Conservation (phyloP, 495 filamentous ascomycete genomes). For the Evernia prunastri region DNA sequence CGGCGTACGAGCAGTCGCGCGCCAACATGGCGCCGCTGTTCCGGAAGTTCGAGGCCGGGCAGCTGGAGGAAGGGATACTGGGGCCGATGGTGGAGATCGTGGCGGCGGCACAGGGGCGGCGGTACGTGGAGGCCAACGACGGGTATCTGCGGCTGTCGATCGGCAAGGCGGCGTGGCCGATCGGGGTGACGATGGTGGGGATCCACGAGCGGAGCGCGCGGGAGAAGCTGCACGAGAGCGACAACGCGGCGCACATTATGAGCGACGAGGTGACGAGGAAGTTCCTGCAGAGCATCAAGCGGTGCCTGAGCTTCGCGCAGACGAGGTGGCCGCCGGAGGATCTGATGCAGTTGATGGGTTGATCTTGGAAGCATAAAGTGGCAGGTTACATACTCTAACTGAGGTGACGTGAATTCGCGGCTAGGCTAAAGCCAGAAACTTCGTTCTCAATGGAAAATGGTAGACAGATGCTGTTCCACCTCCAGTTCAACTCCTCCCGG, state of each 20-base stretch:
- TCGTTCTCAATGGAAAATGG: background rate
- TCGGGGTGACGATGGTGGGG: constrained; percentile 99
- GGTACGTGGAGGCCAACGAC: constrained; percentile 96
- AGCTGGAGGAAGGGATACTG: constrained; percentile 70
- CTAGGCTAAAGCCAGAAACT: background rate
- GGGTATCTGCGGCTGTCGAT: constrained; percentile 89
- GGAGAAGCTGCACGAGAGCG: constrained; percentile 87
- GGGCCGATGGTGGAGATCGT: constrained; percentile 92
- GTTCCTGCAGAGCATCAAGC: constrained; percentile 95
- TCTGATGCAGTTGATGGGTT: constrained; percentile 93
- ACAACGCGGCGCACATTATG: constrained; percentile 90
- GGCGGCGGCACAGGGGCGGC: constrained; percentile 73
- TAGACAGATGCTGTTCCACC: background rate
- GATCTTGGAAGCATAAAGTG: too few species aligned
- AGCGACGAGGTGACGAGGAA: constrained; percentile 92
- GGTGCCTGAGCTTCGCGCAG: constrained; percentile 94
- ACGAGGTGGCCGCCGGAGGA: constrained; percentile 94
- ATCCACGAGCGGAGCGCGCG: constrained; percentile 94
- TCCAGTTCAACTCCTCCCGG: background rate
- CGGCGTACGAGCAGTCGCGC: constrained; percentile 71
- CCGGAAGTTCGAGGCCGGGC: constrained; percentile 72
- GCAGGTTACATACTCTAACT: background rate
- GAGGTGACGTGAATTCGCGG: background rate
- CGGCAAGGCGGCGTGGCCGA: constrained; percentile 98
- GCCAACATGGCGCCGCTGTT: constrained; percentile 90